A percentile compares a stretch with the other conserved stretches of the same genome.
Evolutionary conservation across 306 rosid genomes (phyloP).

Genomic region (Quercus aquifolioides): DNA sequence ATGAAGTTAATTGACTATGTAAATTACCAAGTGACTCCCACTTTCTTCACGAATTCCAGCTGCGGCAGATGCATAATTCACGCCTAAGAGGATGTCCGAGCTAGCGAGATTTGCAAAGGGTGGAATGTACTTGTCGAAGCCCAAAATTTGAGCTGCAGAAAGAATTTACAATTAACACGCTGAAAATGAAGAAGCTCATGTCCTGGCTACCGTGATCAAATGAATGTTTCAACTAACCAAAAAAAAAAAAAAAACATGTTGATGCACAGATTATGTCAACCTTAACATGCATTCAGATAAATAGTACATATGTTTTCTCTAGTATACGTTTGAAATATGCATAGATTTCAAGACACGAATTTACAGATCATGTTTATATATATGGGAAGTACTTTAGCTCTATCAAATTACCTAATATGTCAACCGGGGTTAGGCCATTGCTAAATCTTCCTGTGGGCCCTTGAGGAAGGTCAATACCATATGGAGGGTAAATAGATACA

Average conservation of each 20-base stretch:
- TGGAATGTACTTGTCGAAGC: conserved; percentile 47
- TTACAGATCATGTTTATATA: conserved; percentile 7
- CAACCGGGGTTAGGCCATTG: conserved; percentile 39
- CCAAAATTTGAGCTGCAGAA: conserved; percentile 58
- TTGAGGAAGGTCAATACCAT: conserved; percentile 48
- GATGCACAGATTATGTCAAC: no score
- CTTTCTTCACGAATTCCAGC: conserved; percentile 54
- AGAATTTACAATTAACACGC: neutral
- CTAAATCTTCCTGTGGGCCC: conserved; percentile 52
- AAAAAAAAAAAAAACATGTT: no score
- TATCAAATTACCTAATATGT: conserved; percentile 11
- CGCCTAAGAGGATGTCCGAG: conserved; percentile 37
- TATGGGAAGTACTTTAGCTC: no score
- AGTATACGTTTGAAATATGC: neutral
- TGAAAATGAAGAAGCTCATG: no score
- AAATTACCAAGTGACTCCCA: conserved; percentile 33
- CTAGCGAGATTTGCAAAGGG: conserved; percentile 37
- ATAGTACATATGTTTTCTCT: neutral
- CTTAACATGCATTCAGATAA: no score
- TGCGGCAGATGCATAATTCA: conserved; percentile 73
- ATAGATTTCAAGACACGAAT: no score
- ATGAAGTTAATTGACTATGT: neutral
- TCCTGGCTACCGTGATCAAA: no score
- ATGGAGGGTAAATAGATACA: conserved; percentile 42
- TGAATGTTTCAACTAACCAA: no score